Percentiles rank a stretch among this genome's conserved stretches.
phyloP scores from a whole-genome alignment of 768 basidiomycete species.

The Suillus variegatus region DNA sequence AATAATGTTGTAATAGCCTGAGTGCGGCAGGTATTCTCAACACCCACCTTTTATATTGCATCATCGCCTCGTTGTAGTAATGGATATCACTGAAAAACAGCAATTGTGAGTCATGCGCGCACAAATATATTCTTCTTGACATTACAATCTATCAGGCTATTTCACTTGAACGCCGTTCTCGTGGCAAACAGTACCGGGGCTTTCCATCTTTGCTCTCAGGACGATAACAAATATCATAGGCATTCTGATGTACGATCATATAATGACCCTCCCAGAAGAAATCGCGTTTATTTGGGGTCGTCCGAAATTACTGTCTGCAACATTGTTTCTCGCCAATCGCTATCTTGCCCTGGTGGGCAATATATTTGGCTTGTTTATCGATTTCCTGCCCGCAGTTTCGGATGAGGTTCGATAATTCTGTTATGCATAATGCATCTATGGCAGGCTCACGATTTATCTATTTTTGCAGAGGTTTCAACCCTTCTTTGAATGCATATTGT shows the following conservation, averaged over 20 bases:
- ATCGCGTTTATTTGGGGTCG: constrained; percentile 46
- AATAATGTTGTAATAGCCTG: background rate
- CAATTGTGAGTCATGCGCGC: background rate
- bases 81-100: constrained; percentile 1
- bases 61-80: background rate
- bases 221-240: constrained; percentile 14
- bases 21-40: background rate
- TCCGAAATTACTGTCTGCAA: constrained; percentile 38
- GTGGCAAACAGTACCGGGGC: constrained; percentile 8
- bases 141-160: background rate
- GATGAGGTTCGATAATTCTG: background rate
- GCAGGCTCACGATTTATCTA: background rate
- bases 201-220: background rate
- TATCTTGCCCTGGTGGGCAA: constrained; percentile 48
- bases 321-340: constrained; percentile 51
- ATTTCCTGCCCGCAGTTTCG: constrained; percentile 22
- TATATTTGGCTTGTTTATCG: constrained; percentile 29
- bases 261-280: constrained; percentile 36
- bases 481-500: background rate
- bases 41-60: background rate
- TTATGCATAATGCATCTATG: background rate
- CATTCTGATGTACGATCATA: constrained; percentile 31
- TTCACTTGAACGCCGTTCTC: constrained; percentile 3
- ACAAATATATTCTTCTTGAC: background rate
- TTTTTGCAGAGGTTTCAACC: constrained; percentile 10